phyloP scores from a whole-genome alignment of 169 alveolate species.

The Neospora caninum region DNA sequence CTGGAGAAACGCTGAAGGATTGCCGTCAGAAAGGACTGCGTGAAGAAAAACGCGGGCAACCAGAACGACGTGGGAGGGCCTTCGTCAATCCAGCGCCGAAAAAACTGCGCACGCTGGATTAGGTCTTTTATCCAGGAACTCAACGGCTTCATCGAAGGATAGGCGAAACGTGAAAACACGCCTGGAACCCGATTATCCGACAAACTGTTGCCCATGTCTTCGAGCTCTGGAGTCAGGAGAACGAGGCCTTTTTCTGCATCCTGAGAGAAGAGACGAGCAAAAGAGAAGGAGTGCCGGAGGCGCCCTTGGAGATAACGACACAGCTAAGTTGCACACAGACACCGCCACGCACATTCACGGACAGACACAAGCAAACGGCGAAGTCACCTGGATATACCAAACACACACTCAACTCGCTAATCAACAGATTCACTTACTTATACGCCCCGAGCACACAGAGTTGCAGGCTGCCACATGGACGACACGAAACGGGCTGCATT shows the following conservation, averaged over 20 bases:
- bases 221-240: conserved; percentile 87
- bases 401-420: no score
- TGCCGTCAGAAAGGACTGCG: conserved; percentile 92
- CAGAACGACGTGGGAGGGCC: conserved; percentile 90
- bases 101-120: conserved; percentile 83
- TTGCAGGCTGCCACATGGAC: no score
- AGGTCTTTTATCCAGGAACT: conserved; percentile 87
- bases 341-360: not conserved
- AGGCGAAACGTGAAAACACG: conserved; percentile 85
- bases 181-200: conserved; percentile 87
- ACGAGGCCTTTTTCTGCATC: conserved; percentile 89
- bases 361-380: not conserved
- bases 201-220: conserved; percentile 80
- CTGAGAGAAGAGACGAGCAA: conserved; percentile 48
- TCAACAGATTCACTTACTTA: no score
- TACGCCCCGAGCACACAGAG: no score
- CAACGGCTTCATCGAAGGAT: conserved; percentile 90
- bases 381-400: not conserved
- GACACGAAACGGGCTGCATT: no score
- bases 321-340: not conserved
- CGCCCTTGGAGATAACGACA: not conserved
- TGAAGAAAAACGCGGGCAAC: conserved; percentile 91
- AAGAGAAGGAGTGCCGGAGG: not conserved
- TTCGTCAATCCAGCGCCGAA: conserved; percentile 88
- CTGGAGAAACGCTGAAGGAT: conserved; percentile 91